Evolutionary conservation across 169 alveolate genomes (phyloP), one percentile per base, ranked within the genome.

Genomic region (Plasmodium gonderi): DNA sequence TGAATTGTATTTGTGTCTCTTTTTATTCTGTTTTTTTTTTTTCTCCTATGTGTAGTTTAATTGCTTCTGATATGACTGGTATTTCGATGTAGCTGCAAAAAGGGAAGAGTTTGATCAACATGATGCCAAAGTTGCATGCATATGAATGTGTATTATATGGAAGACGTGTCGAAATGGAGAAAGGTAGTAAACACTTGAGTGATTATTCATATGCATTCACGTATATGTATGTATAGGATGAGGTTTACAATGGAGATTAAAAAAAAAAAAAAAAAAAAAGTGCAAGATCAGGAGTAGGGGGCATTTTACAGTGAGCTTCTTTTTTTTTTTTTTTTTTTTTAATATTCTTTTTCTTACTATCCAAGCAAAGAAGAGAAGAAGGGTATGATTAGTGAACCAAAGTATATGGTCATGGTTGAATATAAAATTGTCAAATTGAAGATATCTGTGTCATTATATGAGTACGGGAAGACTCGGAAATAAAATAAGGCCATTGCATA

Each of bases 401-500:
- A 85, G 67, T 85, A 85, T n/a, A 85, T 85, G 8, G 87, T 4
- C 92, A 85, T 85, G 45, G 89, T 85, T 26, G 92, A 85, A 45
- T 85, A 85, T 67, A 85, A 85, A 51, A 85, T 14, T 14, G 92
- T 85, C 47, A 85, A 75, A 12, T 85, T 85, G 45, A 74, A 75
- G 5, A 85, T 85, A 26, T 85, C 92, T 44, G 92, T 85, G 68
- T 85, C 87, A 45, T 85, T 85, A 47, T 85, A 85, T 7, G 92
- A 85, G 54, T 85, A 85, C 12, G 92, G 92, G 20, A 85, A 54
- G 9, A 85, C 92, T 74, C 92, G 85, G 65, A 85, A 85, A 12
- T 85, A 85, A 85, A 85, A 85, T 78, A 85, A 75, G n/a, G 92
- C 83, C 47, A 85, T 14, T 17, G 92, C 92, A 75, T 85, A 85